Conservation (phyloP, 352 stramenopile genomes). For the Phytophthora multivora region DNA sequence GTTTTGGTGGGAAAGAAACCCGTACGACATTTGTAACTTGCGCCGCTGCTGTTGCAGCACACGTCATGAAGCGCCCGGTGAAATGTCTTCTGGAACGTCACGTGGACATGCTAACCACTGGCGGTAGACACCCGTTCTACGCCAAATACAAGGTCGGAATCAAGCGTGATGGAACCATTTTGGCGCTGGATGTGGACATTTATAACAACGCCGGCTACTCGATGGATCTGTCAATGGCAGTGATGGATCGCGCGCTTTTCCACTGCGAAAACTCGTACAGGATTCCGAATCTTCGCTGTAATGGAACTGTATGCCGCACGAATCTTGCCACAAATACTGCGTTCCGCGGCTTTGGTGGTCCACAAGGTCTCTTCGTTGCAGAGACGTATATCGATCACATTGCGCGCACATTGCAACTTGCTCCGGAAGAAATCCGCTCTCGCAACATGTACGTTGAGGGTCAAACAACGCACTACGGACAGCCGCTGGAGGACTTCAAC, state of each 20-base stretch:
- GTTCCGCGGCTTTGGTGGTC: conserved; percentile 95
- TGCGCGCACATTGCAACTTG: conserved; percentile 79
- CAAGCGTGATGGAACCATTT: conserved; percentile 82
- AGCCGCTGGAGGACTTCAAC: conserved; percentile 92
- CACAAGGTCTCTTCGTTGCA: conserved; percentile 90
- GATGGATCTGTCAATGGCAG: conserved; percentile 93
- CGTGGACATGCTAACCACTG: conserved; percentile 95
- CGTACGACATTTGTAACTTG: conserved; percentile 91
- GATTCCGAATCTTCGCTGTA: conserved; percentile 90
- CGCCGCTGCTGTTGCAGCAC: conserved; percentile 90
- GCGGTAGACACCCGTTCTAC: conserved; percentile 93
- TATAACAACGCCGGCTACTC: conserved; percentile 96
- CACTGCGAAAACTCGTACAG: conserved; percentile 96
- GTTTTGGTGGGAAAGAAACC: conserved; percentile 97
- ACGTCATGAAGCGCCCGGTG: conserved; percentile 89
- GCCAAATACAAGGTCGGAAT: conserved; percentile 93
- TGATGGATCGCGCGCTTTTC: conserved; percentile 96
- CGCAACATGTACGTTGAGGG: conserved; percentile 93
- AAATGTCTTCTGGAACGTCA: conserved; percentile 93
- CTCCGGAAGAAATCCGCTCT: conserved; percentile 68
- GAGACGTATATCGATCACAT: conserved; percentile 97
- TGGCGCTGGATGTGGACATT: conserved; percentile 91
- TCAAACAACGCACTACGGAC: conserved; percentile 93
- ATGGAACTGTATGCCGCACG: conserved; percentile 93
- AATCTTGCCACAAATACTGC: conserved; percentile 95